Percentiles rank a stretch among this genome's conserved stretches.
phyloP scores from a whole-genome alignment of 139 green algal species.

The Closterium sp. region DNA sequence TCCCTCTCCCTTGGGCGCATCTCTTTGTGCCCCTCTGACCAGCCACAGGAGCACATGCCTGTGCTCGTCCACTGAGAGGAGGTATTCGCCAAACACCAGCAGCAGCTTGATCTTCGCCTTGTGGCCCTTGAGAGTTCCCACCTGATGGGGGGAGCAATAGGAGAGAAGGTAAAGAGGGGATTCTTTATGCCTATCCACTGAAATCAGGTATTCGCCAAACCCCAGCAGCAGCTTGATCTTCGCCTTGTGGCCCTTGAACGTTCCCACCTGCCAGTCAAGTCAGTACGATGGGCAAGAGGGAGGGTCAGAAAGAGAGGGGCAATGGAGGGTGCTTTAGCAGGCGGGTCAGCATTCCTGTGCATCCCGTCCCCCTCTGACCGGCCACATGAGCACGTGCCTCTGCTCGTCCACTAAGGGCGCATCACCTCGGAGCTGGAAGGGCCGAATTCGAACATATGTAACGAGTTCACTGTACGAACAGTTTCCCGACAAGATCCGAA shows the following conservation, averaged over 20 bases:
- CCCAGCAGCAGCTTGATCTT: constrained; percentile 72
- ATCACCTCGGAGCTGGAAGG: too few species aligned
- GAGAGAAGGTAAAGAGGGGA: not conserved
- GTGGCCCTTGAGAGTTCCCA: constrained; percentile 33
- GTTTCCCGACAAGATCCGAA: too few species aligned
- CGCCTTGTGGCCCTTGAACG: constrained; percentile 18
- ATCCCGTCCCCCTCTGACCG: too few species aligned
- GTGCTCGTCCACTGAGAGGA: constrained; percentile 58
- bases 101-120: constrained; percentile 64
- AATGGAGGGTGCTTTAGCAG: not conserved
- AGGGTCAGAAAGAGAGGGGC: not conserved
- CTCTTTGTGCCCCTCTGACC: not conserved
- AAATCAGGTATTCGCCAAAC: constrained; percentile 79
- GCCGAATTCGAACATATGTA: too few species aligned
- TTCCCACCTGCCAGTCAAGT: constrained; percentile 24
- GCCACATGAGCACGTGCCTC: too few species aligned
- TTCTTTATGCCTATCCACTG: not conserved
- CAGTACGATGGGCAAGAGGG: not conserved
- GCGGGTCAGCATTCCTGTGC: too few species aligned
- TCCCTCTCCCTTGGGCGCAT: not conserved
- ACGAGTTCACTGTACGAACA: too few species aligned
- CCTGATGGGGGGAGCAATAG: constrained; percentile 8
- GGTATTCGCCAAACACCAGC: constrained; percentile 74
- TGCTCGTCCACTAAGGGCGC: constrained; percentile 46
- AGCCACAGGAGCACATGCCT: not conserved